Conservation (phyloP, 331 rosid genomes). For the Phaseolus coccineus region DNA sequence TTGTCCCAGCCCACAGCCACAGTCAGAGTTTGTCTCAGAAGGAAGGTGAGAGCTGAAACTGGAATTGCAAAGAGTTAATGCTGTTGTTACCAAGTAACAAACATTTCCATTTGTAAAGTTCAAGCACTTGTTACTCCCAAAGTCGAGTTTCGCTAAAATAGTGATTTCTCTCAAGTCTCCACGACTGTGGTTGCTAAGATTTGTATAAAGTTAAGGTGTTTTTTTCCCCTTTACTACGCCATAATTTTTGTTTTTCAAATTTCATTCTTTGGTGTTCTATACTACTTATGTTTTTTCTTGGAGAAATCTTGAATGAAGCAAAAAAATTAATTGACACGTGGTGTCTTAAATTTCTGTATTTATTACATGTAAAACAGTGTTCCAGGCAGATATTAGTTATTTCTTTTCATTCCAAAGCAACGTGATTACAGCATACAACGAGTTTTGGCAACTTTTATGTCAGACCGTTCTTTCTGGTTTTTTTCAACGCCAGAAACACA, state of each 20-base stretch:
- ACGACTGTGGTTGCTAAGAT: not conserved
- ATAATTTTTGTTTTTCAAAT: not conserved
- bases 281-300: not conserved
- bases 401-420: not conserved
- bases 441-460: not conserved
- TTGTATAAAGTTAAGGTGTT: constrained; percentile 4
- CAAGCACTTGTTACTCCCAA: not conserved
- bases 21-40: constrained; percentile 43
- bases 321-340: not conserved
- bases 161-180: not conserved
- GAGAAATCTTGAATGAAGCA: constrained; percentile 12
- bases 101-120: constrained; percentile 27
- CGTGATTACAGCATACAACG: not conserved
- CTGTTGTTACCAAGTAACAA: not conserved
- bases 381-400: not conserved
- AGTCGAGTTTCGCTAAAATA: not conserved
- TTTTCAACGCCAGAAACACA: not conserved
- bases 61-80: not conserved
- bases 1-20: constrained; percentile 35
- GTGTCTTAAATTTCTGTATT: not conserved
- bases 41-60: constrained; percentile 50
- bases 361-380: not conserved
- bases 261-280: not conserved
- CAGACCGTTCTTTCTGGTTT: not conserved
- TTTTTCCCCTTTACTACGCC: not conserved